These are phyloP conservation scores for Ilex paraguariensis DNA, from an alignment of 305 asterid genomes.

Conservation along the genomic window DNA sequence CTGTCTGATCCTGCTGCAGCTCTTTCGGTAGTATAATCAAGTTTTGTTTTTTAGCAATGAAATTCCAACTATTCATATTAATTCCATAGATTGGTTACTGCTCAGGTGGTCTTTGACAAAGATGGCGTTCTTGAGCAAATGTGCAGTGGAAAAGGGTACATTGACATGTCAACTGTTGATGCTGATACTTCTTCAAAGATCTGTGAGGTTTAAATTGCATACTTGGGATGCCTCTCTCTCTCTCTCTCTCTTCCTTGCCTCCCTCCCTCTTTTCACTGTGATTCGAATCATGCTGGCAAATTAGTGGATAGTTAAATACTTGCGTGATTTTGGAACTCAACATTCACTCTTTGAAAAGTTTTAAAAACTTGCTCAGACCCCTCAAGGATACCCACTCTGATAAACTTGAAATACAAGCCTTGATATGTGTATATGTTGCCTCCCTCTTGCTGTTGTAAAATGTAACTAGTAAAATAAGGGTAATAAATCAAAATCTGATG, in stretches of 20 bases:
- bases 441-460: too few species aligned
- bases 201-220: slow-evolving; percentile 50
- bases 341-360: too few species aligned
- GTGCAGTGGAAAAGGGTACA: slow-evolving; percentile 73
- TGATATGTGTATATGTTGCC: too few species aligned
- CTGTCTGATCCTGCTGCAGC: slow-evolving; percentile 95
- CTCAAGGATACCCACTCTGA: too few species aligned
- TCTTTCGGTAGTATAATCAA: slow-evolving; percentile 50
- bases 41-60: not conserved
- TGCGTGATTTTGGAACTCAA: too few species aligned
- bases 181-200: slow-evolving; percentile 88
- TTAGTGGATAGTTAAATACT: too few species aligned
- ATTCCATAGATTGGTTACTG: slow-evolving; percentile 9
- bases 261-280: too few species aligned
- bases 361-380: too few species aligned
- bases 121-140: slow-evolving; percentile 84
- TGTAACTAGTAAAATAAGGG: too few species aligned
- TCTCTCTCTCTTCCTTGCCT: not conserved
- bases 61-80: not conserved
- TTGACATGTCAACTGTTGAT: slow-evolving; percentile 98
- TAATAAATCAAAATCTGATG: too few species aligned
- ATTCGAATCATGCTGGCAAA: too few species aligned
- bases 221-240: slow-evolving; percentile 6
- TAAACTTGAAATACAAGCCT: too few species aligned
- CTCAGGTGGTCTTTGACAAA: slow-evolving; percentile 77